Base-by-base conservation (phyloP, 2,329 filamentous ascomycete species). In the Drechslera avenae region DNA sequence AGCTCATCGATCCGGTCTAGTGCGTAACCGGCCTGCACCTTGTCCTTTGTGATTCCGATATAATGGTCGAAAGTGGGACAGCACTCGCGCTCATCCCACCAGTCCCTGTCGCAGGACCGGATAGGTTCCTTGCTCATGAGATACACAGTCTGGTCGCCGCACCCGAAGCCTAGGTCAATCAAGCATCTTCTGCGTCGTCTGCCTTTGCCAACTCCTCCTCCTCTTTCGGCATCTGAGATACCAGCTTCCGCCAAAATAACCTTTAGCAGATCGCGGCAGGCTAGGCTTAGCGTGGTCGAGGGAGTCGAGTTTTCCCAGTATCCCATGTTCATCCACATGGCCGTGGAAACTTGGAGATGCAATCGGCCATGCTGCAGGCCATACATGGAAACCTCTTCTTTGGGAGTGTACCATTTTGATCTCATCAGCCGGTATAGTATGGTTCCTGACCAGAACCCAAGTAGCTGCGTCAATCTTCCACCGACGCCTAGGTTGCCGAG, bases 241-340 rank as follows among this genome's bases (percentile, higher is more conserved):
- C 75, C 75, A 0, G 81, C 76, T 5, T 72, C 63, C 16, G 64
- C 49, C 3, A 85, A 64, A 4, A 84, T 74, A 46, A 81, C 72
- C 0, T 75, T 64, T 0, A 85, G 71, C 1, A 85, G 73, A 5
- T 76, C 43, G 79, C n/a, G n/a, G n/a, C n/a, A n/a, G n/a, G n/a
- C n/a, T n/a, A n/a, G n/a, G n/a, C 78, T 35, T 62, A 68, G 36
- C 10, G 45, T 60, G 13, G 47, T 54, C 4, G 33, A 23, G 10
- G 36, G 17, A 13, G 23, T 16, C 3, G 30, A 17, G 5, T 49
- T n/a, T 63, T 77, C 79, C 83, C 83, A 86, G 52, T 81, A 85
- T 0, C 83, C 83, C 71, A 85, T 78, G n/a, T n/a, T n/a, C 81
- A 85, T 85, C 82, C 83, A 86, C 81, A 84, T 82, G n/a, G 75